Evolutionary conservation across 768 basidiomycete species (phyloP).

Genomic region (Leccinum uliginosum): DNA sequence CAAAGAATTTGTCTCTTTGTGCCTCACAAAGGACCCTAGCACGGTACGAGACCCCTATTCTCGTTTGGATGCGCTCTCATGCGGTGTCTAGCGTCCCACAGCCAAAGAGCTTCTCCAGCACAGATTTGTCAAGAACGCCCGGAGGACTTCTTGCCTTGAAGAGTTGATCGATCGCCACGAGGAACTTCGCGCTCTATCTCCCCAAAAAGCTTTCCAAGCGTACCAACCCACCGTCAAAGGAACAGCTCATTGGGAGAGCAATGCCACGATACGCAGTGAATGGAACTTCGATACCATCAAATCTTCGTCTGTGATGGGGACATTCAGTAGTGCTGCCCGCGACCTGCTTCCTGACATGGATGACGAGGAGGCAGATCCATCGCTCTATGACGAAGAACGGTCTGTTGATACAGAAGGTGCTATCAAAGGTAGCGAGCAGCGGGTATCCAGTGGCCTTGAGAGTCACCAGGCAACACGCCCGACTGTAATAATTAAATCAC

Average conservation of each 20-base stretch:
- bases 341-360: slow-evolving; percentile 64
- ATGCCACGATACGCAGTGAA: slow-evolving; percentile 79
- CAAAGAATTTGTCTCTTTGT: slow-evolving; percentile 88
- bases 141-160: slow-evolving; percentile 76
- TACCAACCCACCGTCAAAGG: slow-evolving; percentile 57
- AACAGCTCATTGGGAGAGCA: slow-evolving; percentile 62
- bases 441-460: slow-evolving; percentile 37
- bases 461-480: slow-evolving; percentile 60
- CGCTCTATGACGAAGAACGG: slow-evolving; percentile 41
- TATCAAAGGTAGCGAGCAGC: slow-evolving; percentile 59
- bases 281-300: slow-evolving; percentile 95
- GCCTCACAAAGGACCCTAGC: slow-evolving; percentile 89
- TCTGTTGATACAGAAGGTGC: slow-evolving; percentile 63
- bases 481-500: slow-evolving; percentile 62
- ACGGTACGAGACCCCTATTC: slow-evolving; percentile 43
- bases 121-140: slow-evolving; percentile 82
- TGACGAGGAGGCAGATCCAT: slow-evolving; percentile 42
- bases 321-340: slow-evolving; percentile 67
- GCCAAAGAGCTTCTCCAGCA: slow-evolving; percentile 93
- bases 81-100: slow-evolving; percentile 66
- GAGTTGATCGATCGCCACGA: slow-evolving; percentile 88
- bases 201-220: slow-evolving; percentile 50
- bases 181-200: slow-evolving; percentile 63
- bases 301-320: slow-evolving; percentile 69
- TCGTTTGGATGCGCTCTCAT: slow-evolving; percentile 6